Base-by-base conservation (phyloP, 176 grass and related monocot genomes). In the Panicum miliaceum region DNA sequence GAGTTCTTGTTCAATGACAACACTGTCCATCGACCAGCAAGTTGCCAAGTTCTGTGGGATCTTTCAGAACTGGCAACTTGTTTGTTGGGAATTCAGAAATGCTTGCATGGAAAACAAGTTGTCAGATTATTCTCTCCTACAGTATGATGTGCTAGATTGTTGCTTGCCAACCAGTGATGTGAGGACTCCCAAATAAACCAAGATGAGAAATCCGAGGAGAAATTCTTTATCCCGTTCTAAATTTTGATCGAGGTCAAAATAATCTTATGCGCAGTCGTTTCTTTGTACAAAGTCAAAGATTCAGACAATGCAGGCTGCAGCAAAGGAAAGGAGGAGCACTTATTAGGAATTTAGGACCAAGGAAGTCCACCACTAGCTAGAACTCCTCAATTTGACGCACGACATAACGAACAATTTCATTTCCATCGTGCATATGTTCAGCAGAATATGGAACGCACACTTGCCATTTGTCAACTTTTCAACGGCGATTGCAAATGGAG, bases 71-170 rank as follows among this genome's bases (percentile, higher is more conserved):
- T 88, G 18, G 15, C 26, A 56, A 73, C 15, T 73, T 82, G 86
- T 77, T 76, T 84, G 85, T 53, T 88, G 90, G 12, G 88, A 87
- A 77, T 89, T 86, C 82, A 84, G 88, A 87, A 75, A 89, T 89
- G 60, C 89, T 91, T 32, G 86, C 91, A 80, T 84, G 86, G 23
- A 90, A 61, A 85, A 84, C 91, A 88, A 92, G 79, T 76, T 86
- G 79, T 71, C 7, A 73, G 7, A 50, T 73, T 75, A 88, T 84
- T 81, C 81, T 54, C 84, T 80, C 72, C 84, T 81, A 54, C 2
- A 32, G 29, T 32, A 32, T 65, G 79, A 32, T 65, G 79, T 34
- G 84, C 90, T 73, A 91, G 68, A 4, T 32, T 51, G 46, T 52
- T 26, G n/a, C 73, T 81, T 90, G 75, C 60, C 83, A 90, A 34